Evolutionary conservation across 352 stramenopile genomes (phyloP), one percentile per base, ranked within the genome.

Genomic region (Thraustochytrium sp.): DNA sequence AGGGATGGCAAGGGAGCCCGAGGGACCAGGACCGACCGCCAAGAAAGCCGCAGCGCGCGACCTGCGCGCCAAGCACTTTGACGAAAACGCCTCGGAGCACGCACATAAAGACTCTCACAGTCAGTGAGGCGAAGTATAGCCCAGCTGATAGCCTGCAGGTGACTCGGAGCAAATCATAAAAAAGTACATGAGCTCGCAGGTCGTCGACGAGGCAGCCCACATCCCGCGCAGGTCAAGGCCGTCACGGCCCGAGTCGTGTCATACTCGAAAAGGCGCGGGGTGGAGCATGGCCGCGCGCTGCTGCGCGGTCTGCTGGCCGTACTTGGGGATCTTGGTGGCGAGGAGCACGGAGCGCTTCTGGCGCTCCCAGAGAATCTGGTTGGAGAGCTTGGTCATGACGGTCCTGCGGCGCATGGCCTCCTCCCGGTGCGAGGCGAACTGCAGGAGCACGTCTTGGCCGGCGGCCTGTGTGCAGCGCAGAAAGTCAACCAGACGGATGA

Each of bases 361-460:
- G 31, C 61, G 26, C 44, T 84, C 75, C 75, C 75, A 80, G 5
- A 29, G 29, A 29, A 75, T 80, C 63, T 80, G 68, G 38, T 80
- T 80, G n/a, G 31, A 9, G 5, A 80, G 51, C 31, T 44, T 80
- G 13, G 5, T 34, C 5, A 16, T 42, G 21, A 80, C 51, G 11
- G 40, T 53, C n/a, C 21, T 21, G 18, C 5, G 1, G 13, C 26
- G 5, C 31, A 80, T 18, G 0, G 48, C 18, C 8, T 65, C 9
- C 46, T 29, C 46, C 21, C 68, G 68, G 13, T 55, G 31, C 42
- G 42, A 16, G 48, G 68, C 42, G 26, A 80, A 80, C 4, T 53
- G 48, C 68, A 80, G 38, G 23, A 80, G 46, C n/a, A 75, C 68
- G 1, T 76, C 44, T 3, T 21, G 13, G 51, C 38, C n/a, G 0